These are phyloP conservation scores for Beauveria sp. DNA, from an alignment of 2,329 filamentous ascomycete species.

Conservation along the genomic window DNA sequence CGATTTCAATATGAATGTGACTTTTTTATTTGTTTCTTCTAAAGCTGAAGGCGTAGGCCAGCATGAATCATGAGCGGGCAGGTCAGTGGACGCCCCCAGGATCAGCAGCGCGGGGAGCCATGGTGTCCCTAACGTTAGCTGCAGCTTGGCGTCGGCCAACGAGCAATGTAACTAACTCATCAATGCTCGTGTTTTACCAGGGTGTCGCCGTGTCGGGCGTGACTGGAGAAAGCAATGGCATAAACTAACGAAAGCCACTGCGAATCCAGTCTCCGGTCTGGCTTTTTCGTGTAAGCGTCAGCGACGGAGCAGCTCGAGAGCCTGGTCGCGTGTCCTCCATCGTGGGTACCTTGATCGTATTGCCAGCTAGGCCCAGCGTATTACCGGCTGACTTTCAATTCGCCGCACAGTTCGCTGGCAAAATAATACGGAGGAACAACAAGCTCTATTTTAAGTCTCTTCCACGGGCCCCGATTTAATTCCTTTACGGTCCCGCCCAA, in stretches of 20 bases:
- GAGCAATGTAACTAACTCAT: not conserved
- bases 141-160: not conserved
- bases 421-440: not conserved
- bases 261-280: not conserved
- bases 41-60: not conserved
- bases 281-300: not conserved
- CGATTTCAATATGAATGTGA: not conserved
- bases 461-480: not conserved
- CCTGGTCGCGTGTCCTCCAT: constrained; percentile 1
- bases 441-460: constrained; percentile 10
- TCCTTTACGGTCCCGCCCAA: not conserved
- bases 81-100: not conserved
- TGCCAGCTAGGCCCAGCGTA: not conserved
- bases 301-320: not conserved
- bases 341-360: not conserved
- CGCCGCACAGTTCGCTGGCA: not conserved
- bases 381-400: not conserved
- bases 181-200: not conserved
- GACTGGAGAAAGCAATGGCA: not conserved
- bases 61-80: not conserved
- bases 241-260: not conserved
- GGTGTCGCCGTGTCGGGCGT: not conserved
- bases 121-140: not conserved
- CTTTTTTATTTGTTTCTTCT: not conserved
- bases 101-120: not conserved